Conservation (phyloP, 163 green algal species). For the Scenedesmus sp. region DNA sequence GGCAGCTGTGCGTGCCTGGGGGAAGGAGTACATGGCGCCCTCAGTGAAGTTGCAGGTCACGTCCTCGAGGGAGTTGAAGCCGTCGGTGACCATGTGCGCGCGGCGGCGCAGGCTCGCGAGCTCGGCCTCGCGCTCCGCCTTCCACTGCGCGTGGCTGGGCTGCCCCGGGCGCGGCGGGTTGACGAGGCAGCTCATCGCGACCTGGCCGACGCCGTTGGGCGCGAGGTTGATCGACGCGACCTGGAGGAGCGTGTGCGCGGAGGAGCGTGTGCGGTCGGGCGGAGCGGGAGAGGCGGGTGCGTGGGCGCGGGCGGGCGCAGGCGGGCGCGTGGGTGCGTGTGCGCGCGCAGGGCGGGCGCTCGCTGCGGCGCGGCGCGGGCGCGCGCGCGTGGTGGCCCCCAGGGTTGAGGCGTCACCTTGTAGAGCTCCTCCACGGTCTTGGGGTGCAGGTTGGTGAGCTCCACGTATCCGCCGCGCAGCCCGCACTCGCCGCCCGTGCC, state of each 20-base stretch:
- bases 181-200: constrained; percentile 83
- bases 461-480: constrained; percentile 74
- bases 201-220: constrained; percentile 90
- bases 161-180: constrained; percentile 83
- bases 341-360: too few relatives aligned
- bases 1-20: too few relatives aligned
- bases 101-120: constrained; percentile 76
- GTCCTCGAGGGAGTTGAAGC: constrained; percentile 93
- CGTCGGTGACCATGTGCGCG: constrained; percentile 89
- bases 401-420: too few relatives aligned
- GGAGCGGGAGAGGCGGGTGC: too few relatives aligned
- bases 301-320: too few relatives aligned
- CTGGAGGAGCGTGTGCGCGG: too few relatives aligned
- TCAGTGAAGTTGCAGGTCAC: constrained; percentile 95
- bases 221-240: constrained; percentile 91
- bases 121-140: constrained; percentile 74
- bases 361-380: too few relatives aligned
- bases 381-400: too few relatives aligned
- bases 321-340: too few relatives aligned
- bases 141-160: constrained; percentile 68
- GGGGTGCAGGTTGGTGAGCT: constrained; percentile 86
- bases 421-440: constrained; percentile 87
- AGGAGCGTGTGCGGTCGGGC: too few relatives aligned
- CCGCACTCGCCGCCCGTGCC: constrained; percentile 67
- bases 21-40: constrained; percentile 54